Conservation (phyloP, 2,329 filamentous ascomycete genomes). For the Trichoderma asperellum region DNA sequence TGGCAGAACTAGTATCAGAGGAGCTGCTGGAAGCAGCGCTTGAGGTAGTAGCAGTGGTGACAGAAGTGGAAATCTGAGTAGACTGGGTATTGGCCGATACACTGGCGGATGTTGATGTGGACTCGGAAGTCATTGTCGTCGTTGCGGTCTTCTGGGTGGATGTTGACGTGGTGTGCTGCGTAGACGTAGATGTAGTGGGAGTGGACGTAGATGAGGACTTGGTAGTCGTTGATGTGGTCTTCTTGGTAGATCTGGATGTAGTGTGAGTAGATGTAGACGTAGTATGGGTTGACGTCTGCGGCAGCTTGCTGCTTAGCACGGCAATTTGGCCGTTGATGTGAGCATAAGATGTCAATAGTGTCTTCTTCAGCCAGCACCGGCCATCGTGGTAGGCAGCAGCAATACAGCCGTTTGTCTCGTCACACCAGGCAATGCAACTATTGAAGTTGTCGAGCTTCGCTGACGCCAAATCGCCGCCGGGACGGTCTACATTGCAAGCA, state of each 20-base stretch:
- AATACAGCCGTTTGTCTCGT: not conserved
- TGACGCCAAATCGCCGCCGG: not conserved
- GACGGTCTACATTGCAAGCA: not conserved
- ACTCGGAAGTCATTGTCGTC: not conserved
- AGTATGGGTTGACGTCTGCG: not conserved
- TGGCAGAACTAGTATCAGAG: not conserved
- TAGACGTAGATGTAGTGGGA: no score
- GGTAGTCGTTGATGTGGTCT: not conserved
- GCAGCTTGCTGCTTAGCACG: conserved; percentile 11
- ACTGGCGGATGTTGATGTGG: not conserved
- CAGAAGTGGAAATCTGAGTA: not conserved
- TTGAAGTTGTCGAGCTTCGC: not conserved
- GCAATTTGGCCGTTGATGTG: not conserved
- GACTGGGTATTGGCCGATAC: not conserved
- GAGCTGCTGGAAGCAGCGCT: not conserved
- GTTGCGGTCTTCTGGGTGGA: not conserved
- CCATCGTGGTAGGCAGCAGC: conserved; percentile 7
- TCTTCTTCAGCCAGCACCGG: conserved; percentile 14
- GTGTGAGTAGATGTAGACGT: no score
- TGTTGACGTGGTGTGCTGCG: not conserved
- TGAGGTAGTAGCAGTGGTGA: not conserved
- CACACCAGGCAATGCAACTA: conserved; percentile 6
- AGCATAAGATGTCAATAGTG: not conserved
- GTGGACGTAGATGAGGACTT: no score
- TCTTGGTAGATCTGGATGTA: not conserved